These are phyloP conservation scores for Bruguiera gymnorhiza DNA, from an alignment of 345 rosid genomes.

Conservation along the genomic window DNA sequence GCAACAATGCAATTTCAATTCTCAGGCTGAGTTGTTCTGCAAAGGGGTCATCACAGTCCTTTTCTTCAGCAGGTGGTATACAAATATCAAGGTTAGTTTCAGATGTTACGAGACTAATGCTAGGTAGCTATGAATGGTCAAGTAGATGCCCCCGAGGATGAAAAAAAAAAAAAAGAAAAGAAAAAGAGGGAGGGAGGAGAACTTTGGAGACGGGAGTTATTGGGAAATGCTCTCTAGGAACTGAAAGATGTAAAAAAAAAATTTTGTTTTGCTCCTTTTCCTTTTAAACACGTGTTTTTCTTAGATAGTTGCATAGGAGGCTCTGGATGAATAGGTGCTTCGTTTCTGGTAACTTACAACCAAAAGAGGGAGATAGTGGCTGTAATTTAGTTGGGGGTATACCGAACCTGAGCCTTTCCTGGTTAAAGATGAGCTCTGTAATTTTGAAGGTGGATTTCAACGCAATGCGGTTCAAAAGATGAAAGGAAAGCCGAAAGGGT, in stretches of 20 bases:
- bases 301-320: slow-evolving; percentile 28
- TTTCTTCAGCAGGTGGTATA: slow-evolving; percentile 15
- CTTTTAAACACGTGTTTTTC: slow-evolving; percentile 11
- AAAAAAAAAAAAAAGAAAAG: neutral
- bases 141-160: slow-evolving; percentile 30
- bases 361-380: slow-evolving; percentile 15
- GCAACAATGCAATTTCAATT: slow-evolving; percentile 13
- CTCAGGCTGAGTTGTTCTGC: slow-evolving; percentile 7
- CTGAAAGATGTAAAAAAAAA: neutral
- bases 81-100: slow-evolving; percentile 18
- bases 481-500: too few species aligned
- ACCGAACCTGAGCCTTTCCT: slow-evolving; percentile 29
- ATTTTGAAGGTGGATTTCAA: slow-evolving; percentile 43
- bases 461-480: slow-evolving; percentile 30
- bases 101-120: slow-evolving; percentile 26
- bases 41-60: slow-evolving; percentile 9
- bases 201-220: slow-evolving; percentile 22
- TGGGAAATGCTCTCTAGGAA: slow-evolving; percentile 27
- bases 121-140: slow-evolving; percentile 32
- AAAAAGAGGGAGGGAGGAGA: neutral
- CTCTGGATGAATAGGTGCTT: slow-evolving; percentile 23
- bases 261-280: neutral
- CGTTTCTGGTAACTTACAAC: slow-evolving; percentile 13
- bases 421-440: slow-evolving; percentile 29
- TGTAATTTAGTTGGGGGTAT: slow-evolving; percentile 36